These are phyloP conservation scores for Peribolospora baueri DNA, from an alignment of 768 basidiomycete genomes.

Conservation along the genomic window DNA sequence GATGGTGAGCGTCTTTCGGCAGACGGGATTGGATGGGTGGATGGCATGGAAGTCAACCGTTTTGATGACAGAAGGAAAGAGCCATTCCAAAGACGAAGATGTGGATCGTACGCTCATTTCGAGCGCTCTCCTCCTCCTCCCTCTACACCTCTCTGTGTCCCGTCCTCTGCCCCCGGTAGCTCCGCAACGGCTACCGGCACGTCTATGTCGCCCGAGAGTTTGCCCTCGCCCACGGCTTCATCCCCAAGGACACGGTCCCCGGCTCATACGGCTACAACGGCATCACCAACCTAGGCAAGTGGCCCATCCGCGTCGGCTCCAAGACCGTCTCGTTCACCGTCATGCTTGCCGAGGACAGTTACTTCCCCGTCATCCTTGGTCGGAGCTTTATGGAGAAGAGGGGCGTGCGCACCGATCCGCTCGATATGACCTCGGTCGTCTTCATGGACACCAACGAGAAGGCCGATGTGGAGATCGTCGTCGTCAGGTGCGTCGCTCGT, in stretches of 20 bases:
- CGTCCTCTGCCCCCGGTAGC: constrained; percentile 36
- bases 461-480: constrained; percentile 72
- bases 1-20: constrained; percentile 30
- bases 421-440: constrained; percentile 69
- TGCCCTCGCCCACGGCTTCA: constrained; percentile 63
- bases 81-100: background rate
- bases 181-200: constrained; percentile 72
- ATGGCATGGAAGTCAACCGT: background rate
- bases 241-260: constrained; percentile 61
- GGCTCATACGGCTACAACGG: constrained; percentile 89
- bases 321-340: constrained; percentile 29
- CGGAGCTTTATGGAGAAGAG: constrained; percentile 38
- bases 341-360: constrained; percentile 76
- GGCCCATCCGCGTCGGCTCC: constrained; percentile 15
- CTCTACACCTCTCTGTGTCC: background rate
- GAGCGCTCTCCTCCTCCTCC: background rate
- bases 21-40: too few species aligned
- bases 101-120: background rate
- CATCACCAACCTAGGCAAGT: constrained; percentile 13
- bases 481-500: constrained; percentile 27
- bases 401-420: constrained; percentile 51
- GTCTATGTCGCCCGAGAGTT: constrained; percentile 92
- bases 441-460: constrained; percentile 83
- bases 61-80: background rate
- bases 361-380: constrained; percentile 86